These are phyloP conservation scores for Choiromyces venosus DNA, from an alignment of 495 filamentous ascomycete genomes.

Conservation along the genomic window DNA sequence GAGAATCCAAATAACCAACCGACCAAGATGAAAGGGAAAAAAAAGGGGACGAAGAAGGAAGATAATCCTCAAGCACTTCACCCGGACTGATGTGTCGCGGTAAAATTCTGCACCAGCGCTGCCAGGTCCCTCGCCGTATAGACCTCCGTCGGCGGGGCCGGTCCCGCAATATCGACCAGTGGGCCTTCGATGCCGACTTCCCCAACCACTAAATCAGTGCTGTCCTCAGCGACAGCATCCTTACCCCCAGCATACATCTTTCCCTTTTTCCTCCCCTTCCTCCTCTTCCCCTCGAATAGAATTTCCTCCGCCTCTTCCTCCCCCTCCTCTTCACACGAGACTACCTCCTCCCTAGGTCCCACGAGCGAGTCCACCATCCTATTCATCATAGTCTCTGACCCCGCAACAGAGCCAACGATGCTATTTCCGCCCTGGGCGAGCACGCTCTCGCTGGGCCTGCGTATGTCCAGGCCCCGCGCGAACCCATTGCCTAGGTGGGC, in stretches of 20 bases:
- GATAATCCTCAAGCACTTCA: not conserved
- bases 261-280: slow-evolving; percentile 16
- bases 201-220: not conserved
- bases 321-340: slow-evolving; percentile 20
- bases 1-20: not conserved
- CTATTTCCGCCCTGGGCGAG: slow-evolving; percentile 38
- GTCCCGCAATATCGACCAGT: not conserved
- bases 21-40: too few species aligned
- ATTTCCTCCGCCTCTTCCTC: slow-evolving; percentile 41
- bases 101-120: slow-evolving; percentile 32
- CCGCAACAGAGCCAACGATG: slow-evolving; percentile 37
- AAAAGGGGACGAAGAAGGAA: not conserved
- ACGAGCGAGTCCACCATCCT: slow-evolving; percentile 64
- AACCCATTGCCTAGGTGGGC: slow-evolving; percentile 21
- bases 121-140: slow-evolving; percentile 33
- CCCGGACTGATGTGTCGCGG: slow-evolving; percentile 21
- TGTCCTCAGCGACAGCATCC: not conserved
- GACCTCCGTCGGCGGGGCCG: slow-evolving; percentile 10
- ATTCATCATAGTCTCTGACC: slow-evolving; percentile 49
- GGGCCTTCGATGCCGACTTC: slow-evolving; percentile 9
- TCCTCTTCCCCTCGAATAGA: slow-evolving; percentile 34
- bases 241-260: slow-evolving; percentile 7
- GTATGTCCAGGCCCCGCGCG: slow-evolving; percentile 26
- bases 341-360: slow-evolving; percentile 41
- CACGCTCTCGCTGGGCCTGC: slow-evolving; percentile 30